A percentile compares a stretch with the other conserved stretches of the same genome.
phyloP scores from a whole-genome alignment of 2,329 filamentous ascomycete species.

The Tothia fuscella region DNA sequence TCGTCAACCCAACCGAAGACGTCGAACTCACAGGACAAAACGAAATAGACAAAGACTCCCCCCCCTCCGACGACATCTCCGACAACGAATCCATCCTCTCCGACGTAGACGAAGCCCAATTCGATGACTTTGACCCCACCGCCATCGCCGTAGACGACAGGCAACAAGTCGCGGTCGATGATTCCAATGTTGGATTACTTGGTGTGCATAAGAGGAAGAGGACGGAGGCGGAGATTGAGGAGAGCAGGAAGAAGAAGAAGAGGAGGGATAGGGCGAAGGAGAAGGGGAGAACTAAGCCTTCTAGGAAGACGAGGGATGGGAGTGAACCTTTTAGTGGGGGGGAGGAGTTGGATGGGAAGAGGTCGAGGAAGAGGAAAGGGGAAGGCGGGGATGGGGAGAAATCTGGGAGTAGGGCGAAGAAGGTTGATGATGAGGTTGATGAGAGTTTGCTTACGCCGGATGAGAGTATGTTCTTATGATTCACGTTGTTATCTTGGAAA shows the following conservation, averaged over 20 bases:
- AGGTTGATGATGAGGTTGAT: constrained; percentile 47
- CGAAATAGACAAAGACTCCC: constrained; percentile 17
- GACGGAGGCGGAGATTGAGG: constrained; percentile 45
- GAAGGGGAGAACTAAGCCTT: constrained; percentile 48
- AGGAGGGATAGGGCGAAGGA: constrained; percentile 43
- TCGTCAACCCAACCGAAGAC: constrained; percentile 5
- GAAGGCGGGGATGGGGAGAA: constrained; percentile 29
- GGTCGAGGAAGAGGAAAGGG: constrained; percentile 33
- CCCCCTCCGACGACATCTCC: constrained; percentile 26
- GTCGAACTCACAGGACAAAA: constrained; percentile 6
- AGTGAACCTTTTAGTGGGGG: constrained; percentile 14
- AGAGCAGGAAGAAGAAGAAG: constrained; percentile 57
- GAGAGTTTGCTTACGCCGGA: constrained; percentile 74
- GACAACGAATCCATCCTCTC: constrained; percentile 39
- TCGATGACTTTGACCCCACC: constrained; percentile 51
- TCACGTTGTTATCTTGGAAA: neutral
- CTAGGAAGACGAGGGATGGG: constrained; percentile 39
- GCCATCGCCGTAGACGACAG: constrained; percentile 46
- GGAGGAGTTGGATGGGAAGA: constrained; percentile 33
- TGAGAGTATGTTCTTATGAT: constrained; percentile 51
- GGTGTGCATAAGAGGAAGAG: constrained; percentile 55
- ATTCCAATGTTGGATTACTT: constrained; percentile 48
- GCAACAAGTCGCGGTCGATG: constrained; percentile 46
- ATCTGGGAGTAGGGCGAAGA: constrained; percentile 25
- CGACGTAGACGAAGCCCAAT: constrained; percentile 53